Conservation (phyloP, 345 rosid genomes). For the Brassica incana region DNA sequence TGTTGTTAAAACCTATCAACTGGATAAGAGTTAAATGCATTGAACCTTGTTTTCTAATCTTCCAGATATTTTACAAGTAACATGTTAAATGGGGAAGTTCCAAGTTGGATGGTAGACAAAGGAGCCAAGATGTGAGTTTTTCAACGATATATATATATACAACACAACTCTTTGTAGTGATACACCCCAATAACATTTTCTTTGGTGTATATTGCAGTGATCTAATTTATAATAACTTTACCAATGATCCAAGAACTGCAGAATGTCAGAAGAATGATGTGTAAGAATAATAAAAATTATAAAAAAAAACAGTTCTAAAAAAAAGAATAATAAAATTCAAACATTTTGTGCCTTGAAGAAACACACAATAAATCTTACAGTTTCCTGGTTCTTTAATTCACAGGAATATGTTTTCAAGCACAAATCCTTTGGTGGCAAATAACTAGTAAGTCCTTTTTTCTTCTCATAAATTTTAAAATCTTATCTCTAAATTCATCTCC, state of each 20-base stretch:
- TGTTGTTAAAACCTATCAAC: not conserved
- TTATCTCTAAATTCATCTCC: too few species aligned
- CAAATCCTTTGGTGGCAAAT: slow-evolving; percentile 46
- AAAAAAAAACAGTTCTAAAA: too few species aligned
- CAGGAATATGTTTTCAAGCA: slow-evolving; percentile 59
- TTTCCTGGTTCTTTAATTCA: not conserved
- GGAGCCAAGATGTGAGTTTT: slow-evolving; percentile 52
- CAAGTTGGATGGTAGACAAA: slow-evolving; percentile 44
- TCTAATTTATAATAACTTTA: slow-evolving; percentile 69
- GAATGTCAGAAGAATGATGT: slow-evolving; percentile 36
- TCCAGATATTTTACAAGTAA: slow-evolving; percentile 45
- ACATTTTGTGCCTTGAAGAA: not conserved
- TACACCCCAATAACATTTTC: not conserved
- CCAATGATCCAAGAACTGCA: slow-evolving; percentile 32
- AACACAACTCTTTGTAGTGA: not conserved
- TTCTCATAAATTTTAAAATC: not conserved
- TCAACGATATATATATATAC: not conserved
- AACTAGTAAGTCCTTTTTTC: slow-evolving; percentile 41
- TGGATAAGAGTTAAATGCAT: not conserved
- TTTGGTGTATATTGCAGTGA: slow-evolving; percentile 49
- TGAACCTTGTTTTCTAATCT: slow-evolving; percentile 18
- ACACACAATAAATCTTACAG: not conserved
- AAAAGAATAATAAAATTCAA: not conserved
- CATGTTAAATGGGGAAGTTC: slow-evolving; percentile 52
- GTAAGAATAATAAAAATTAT: slow-evolving; percentile 38